Base-by-base conservation (phyloP, 495 filamentous ascomycete species). In the Trichoderma gamsii region DNA sequence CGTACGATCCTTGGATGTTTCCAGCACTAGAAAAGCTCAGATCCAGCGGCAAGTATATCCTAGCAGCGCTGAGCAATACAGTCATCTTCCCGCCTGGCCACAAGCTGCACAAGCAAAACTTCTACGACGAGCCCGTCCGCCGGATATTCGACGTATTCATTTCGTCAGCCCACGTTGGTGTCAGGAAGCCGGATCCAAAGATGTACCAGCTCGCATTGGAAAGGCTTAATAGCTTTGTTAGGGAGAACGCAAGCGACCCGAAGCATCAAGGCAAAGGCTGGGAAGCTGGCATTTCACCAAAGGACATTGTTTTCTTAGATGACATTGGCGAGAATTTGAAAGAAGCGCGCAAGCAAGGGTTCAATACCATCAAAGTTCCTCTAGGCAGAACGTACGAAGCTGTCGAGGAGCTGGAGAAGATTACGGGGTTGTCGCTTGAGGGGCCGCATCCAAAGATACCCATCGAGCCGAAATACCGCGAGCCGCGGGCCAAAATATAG, bases 291-390 rank as follows among this genome's bases (percentile, higher is more conserved):
- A 78, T 93, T 0, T 77, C 78, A 69, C 78, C 90, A 0, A 82
- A 80, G 12, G 91, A 97, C 66, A 79, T 97, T 63, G 80, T 96
- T 21, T 98, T 99, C 76, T 76, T 97, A 64, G 95, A 99, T 81
- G 95, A 99, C 78, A 98, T 99, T 74, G 95, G 95, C 0, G 87
- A 91, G 80, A 99, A 99, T 76, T 76, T 97, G 71, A 94, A 92
- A 80, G 86, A 84, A 13, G 95, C 89, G 13, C 92, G 84, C 80
- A 81, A 78, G 66, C 76, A 86, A 13, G 95, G 95, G 32, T 89
- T 98, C 76, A 78, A 82, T 68, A 97, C 93, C 2, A 83, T 99
- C 69, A 96, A 90, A 74, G 95, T 98, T 3, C 80, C 83, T 9
- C 79, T 97, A 41, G 93, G 93, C 38, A 87, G 81, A 76, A 88